phyloP scores from a whole-genome alignment of 2,329 filamentous ascomycete genomes.

The Penicillium olsonii region DNA sequence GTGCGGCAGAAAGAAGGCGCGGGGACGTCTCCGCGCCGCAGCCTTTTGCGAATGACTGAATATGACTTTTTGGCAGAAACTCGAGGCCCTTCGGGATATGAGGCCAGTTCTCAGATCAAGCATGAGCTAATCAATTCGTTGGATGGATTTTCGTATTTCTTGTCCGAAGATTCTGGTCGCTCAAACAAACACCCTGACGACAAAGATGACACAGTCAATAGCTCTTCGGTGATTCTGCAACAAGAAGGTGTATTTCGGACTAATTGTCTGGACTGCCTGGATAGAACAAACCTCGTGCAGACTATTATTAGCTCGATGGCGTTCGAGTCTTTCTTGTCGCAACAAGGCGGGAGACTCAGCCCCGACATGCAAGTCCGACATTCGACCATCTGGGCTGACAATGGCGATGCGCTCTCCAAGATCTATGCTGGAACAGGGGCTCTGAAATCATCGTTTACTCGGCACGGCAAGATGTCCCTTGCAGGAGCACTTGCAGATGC shows the following conservation, averaged over 20 bases:
- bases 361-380: constrained; percentile 91
- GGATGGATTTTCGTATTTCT: constrained; percentile 88
- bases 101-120: constrained; percentile 83
- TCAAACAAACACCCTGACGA: constrained; percentile 39
- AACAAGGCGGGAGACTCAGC: constrained; percentile 67
- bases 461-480: constrained; percentile 92
- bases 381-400: constrained; percentile 94
- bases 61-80: constrained; percentile 98
- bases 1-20: constrained; percentile 61
- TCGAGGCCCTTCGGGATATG: constrained; percentile 80
- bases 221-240: constrained; percentile 71
- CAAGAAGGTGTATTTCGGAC: constrained; percentile 96
- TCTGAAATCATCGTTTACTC: constrained; percentile 91
- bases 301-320: constrained; percentile 95
- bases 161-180: constrained; percentile 70
- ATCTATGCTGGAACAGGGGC: constrained; percentile 97
- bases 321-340: constrained; percentile 77
- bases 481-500: constrained; percentile 93
- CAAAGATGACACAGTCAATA: constrained; percentile 43
- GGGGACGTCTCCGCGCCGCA: constrained; percentile 63
- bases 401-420: constrained; percentile 88
- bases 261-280: constrained; percentile 93
- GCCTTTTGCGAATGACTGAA: constrained; percentile 76
- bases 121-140: constrained; percentile 76
- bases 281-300: constrained; percentile 94